Percentiles rank a stretch among this genome's conserved stretches.
These are phyloP conservation scores for Bolboschoenoplectus hybrid DNA, from an alignment of 202 grass and related monocot species.

Conservation along the genomic window DNA sequence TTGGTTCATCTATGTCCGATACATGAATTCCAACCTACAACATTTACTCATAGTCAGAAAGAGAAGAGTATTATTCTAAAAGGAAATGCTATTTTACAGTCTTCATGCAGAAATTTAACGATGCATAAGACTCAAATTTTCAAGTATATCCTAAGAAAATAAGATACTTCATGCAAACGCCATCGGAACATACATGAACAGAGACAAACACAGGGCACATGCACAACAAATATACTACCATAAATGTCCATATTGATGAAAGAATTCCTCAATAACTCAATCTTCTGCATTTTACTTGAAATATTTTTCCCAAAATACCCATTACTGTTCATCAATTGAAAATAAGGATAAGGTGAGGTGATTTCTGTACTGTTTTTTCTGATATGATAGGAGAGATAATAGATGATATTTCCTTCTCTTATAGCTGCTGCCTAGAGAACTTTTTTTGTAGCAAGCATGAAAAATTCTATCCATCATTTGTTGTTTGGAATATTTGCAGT, in stretches of 20 bases:
- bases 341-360: not conserved
- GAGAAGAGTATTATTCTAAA: not conserved
- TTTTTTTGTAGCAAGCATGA: not conserved
- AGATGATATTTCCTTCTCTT: slow-evolving; percentile 12
- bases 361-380: not conserved
- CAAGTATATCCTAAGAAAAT: not conserved
- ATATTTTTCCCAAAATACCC: slow-evolving; percentile 9
- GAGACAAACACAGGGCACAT: not conserved
- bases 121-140: not conserved
- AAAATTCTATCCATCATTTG: not conserved
- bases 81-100: slow-evolving; percentile 27
- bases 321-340: not conserved
- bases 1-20: slow-evolving; percentile 43
- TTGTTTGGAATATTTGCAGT: not conserved
- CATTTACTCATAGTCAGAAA: slow-evolving; percentile 36
- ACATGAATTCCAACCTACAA: slow-evolving; percentile 47
- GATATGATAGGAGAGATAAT: not conserved
- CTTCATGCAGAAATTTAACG: not conserved
- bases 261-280: not conserved
- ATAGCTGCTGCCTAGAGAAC: not conserved
- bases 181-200: not conserved
- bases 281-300: not conserved
- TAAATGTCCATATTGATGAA: not conserved
- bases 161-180: not conserved
- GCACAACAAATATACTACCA: not conserved